These are phyloP conservation scores for Kazachstania psychrophila DNA, from an alignment of 805 yeast species.

Conservation along the genomic window DNA sequence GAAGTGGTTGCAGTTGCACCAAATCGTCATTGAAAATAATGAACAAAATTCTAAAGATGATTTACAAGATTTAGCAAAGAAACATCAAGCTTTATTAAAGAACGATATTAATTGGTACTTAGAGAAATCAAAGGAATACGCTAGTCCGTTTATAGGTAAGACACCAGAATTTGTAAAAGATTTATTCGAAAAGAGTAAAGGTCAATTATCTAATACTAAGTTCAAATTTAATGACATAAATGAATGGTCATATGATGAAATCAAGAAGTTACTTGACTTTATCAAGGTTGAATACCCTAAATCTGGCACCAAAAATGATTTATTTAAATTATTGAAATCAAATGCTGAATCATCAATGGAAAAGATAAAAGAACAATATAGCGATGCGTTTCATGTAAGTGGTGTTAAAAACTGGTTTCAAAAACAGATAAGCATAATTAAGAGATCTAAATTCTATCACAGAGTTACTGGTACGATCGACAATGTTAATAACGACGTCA, in stretches of 20 bases:
- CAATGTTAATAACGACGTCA: constrained; percentile 7
- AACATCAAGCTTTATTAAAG: constrained; percentile 30
- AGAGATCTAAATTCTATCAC: constrained; percentile 8
- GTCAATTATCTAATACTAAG: constrained; percentile 24
- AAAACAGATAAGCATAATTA: constrained; percentile 8
- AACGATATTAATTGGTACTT: constrained; percentile 35
- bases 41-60: constrained; percentile 29
- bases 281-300: constrained; percentile 35
- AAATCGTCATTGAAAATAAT: constrained; percentile 32
- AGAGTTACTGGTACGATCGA: constrained; percentile 5
- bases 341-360: constrained; percentile 19
- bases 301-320: constrained; percentile 33
- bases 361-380: constrained; percentile 11
- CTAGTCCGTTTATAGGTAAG: constrained; percentile 32
- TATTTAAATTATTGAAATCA: constrained; percentile 33
- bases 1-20: constrained; percentile 45
- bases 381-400: not conserved
- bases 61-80: constrained; percentile 30
- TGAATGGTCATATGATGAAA: constrained; percentile 38
- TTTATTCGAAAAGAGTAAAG: constrained; percentile 16
- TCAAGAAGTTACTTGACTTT: constrained; percentile 34
- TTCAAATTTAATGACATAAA: constrained; percentile 37
- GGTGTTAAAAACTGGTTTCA: constrained; percentile 31
- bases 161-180: constrained; percentile 23
- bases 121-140: constrained; percentile 21